Evolutionary conservation across 257 asterid species (phyloP).

Genomic region (Solanum peruvianum): DNA sequence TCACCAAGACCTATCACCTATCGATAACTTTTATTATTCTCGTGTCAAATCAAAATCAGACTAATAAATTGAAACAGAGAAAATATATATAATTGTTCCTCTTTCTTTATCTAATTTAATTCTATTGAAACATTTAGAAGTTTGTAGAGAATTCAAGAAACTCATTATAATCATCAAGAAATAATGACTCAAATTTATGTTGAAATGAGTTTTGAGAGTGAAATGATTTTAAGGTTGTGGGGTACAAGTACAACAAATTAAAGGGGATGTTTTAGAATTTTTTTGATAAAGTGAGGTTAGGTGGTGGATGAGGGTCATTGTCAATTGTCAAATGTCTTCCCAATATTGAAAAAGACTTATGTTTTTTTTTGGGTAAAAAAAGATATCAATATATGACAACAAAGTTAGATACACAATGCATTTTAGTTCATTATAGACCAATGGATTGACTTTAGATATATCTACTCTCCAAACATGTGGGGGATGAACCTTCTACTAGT

Average conservation of each 20-base stretch:
- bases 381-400: not conserved
- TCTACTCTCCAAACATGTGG: not conserved
- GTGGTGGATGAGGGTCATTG: not conserved
- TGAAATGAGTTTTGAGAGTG: not conserved
- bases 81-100: too few species aligned
- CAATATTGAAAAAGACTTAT: not conserved
- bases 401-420: not conserved
- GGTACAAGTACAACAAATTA: not conserved
- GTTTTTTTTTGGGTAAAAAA: not conserved
- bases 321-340: not conserved
- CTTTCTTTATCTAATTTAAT: not conserved
- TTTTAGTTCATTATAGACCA: not conserved
- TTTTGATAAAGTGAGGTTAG: not conserved
- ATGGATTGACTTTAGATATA: not conserved
- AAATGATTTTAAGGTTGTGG: not conserved
- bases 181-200: not conserved
- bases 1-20: too few species aligned
- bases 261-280: not conserved
- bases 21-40: too few species aligned
- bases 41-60: too few species aligned
- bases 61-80: too few species aligned
- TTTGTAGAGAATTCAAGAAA: not conserved
- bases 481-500: not conserved
- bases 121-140: not conserved
- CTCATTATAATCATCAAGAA: not conserved